Evolutionary conservation across 169 alveolate species (phyloP), one percentile per base, ranked within the genome.

Genomic region (Babesia ovis): DNA sequence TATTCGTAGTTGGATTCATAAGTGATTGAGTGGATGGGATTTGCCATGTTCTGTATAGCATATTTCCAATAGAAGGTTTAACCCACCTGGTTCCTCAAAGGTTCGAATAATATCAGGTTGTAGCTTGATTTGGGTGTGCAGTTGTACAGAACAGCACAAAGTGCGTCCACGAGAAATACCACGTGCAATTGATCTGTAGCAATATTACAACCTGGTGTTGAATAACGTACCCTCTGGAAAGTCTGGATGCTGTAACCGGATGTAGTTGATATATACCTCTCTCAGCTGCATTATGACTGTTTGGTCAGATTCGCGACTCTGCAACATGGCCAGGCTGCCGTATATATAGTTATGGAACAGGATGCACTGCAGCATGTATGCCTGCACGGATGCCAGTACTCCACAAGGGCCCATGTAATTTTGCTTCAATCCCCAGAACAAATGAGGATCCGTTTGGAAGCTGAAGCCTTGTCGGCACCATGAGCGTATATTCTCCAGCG

Each of bases 351-450:
- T 51, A 68, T 85, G 76, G 79, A 85, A 85, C 4, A 85, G 77
- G 29, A 80, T 35, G 76, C 85, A 66, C 48, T 79, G 82, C 34
- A 85, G 72, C 46, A 85, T 80, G 55, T 68, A 81, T 48, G 85
- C 72, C 61, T 85, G 92, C 22, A 85, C 55, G 31, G 90, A 70
- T 25, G 92, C 85, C 22, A 85, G 73, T 20, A 85, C 88, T 12
- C 92, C 92, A 66, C 92, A 85, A 20, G 87, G 86, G 12, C 92
- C 92, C 55, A 54, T 54, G 48, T 74, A 75, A 50, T 57, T 51
- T 68, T 85, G 92, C 32, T 72, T 75, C 37, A 85, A 80, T 3
- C 92, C 92, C 85, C 85, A 85, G 55, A 64, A 81, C 32, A 81
- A 48, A 35, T 79, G 46, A 39, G 70, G 70, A 59, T 71, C 50